A percentile compares a stretch with the other conserved stretches of the same genome.
Conservation (phyloP, 257 asterid genomes). For the Lavandula angustifolia region DNA sequence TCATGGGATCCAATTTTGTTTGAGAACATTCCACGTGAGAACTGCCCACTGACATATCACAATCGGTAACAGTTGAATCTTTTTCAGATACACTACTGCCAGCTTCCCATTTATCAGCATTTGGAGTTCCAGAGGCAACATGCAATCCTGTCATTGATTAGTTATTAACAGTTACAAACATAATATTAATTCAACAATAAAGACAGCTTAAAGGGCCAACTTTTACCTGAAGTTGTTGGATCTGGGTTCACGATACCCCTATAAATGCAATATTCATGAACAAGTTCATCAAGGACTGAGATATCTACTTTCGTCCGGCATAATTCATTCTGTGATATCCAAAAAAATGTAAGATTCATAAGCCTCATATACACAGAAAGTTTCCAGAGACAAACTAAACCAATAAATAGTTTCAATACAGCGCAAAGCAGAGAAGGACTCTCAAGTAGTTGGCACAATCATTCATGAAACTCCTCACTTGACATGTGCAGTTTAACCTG, state of each 20-base stretch:
- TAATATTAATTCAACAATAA: neutral
- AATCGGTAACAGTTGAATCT: slow-evolving; percentile 52
- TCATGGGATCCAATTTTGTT: slow-evolving; percentile 41
- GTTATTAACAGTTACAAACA: slow-evolving; percentile 19
- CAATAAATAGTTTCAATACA: slow-evolving; percentile 22
- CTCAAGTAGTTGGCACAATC: neutral
- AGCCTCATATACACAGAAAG: slow-evolving; percentile 24
- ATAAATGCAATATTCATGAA: slow-evolving; percentile 87
- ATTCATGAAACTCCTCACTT: slow-evolving; percentile 5
- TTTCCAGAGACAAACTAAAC: slow-evolving; percentile 1
- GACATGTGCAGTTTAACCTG: neutral
- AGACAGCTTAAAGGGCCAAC: slow-evolving; percentile 9
- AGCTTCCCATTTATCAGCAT: slow-evolving; percentile 45
- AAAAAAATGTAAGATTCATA: slow-evolving; percentile 28
- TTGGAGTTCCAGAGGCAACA: slow-evolving; percentile 36
- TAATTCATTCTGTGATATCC: slow-evolving; percentile 76
- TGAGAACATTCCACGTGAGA: slow-evolving; percentile 47
- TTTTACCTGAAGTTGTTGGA: slow-evolving; percentile 47
- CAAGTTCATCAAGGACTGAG: slow-evolving; percentile 83
- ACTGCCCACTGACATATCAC: slow-evolving; percentile 53
- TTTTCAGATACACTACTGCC: slow-evolving; percentile 52
- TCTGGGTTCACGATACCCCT: slow-evolving; percentile 79
- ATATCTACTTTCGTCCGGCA: slow-evolving; percentile 80
- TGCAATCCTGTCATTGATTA: slow-evolving; percentile 42
- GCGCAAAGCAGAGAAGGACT: slow-evolving; percentile 1